Percentiles rank a stretch among this genome's conserved stretches.
Evolutionary conservation across 2,329 filamentous ascomycete genomes (phyloP).

Genomic region (Aspergillus fischeri): DNA sequence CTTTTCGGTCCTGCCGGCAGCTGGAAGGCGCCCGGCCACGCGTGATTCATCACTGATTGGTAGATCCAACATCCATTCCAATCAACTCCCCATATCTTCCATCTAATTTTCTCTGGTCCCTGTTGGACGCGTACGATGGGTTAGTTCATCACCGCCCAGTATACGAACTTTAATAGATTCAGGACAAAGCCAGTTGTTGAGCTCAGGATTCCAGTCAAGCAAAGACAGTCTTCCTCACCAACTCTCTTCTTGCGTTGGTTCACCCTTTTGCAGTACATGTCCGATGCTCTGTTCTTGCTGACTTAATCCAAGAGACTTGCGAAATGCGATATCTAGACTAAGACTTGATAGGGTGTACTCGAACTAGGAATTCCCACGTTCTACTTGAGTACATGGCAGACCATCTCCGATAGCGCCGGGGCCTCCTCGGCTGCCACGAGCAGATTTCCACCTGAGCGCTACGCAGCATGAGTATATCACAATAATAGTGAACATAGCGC

Average conservation of each 20-base stretch:
- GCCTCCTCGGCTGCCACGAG: not conserved
- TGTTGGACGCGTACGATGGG: not conserved
- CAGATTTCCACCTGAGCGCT: no score
- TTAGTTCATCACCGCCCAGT: not conserved
- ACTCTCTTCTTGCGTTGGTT: not conserved
- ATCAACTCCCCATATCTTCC: not conserved
- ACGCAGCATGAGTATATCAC: not conserved
- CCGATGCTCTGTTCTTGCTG: not conserved
- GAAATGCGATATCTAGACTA: not conserved
- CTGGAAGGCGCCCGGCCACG: not conserved
- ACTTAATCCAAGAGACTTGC: not conserved
- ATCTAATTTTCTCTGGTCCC: no score
- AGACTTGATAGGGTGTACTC: no score
- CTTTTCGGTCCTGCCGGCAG: not conserved
- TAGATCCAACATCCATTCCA: not conserved
- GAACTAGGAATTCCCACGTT: no score
- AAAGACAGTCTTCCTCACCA: not conserved
- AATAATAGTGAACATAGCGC: not conserved
- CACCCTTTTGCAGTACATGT: not conserved
- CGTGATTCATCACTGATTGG: not conserved
- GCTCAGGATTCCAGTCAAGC: not conserved
- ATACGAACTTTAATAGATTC: not conserved
- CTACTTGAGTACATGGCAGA: not conserved
- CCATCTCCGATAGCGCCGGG: not conserved
- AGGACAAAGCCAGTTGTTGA: not conserved